phyloP scores from a whole-genome alignment of 345 rosid species.

The Eucalyptus marginata region DNA sequence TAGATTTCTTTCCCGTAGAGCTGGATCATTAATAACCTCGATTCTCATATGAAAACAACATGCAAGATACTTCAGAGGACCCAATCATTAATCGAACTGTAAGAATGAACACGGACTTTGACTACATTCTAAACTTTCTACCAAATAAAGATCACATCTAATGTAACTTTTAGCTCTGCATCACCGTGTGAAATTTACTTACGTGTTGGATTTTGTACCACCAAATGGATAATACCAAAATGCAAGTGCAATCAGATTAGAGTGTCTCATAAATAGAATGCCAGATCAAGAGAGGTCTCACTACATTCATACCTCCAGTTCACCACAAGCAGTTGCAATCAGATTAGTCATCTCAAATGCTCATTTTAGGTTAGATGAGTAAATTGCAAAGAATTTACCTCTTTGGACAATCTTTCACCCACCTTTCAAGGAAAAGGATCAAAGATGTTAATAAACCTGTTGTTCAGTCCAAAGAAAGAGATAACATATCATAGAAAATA shows the following conservation, averaged over 20 bases:
- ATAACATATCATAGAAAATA: not conserved
- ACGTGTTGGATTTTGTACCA: too few relatives aligned
- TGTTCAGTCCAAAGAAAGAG: not conserved
- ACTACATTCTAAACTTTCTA: not conserved
- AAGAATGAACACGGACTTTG: not conserved
- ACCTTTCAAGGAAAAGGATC: slow-evolving; percentile 21
- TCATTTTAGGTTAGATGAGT: too few relatives aligned
- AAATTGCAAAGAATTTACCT: slow-evolving; percentile 11
- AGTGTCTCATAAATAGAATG: too few relatives aligned
- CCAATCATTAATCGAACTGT: not conserved
- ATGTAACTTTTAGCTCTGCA: accelerated
- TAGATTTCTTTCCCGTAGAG: slow-evolving; percentile 55
- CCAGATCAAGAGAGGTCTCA: too few relatives aligned
- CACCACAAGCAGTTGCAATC: too few relatives aligned
- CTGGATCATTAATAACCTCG: slow-evolving; percentile 56
- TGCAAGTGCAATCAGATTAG: too few relatives aligned
- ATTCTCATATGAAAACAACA: not conserved
- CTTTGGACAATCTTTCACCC: slow-evolving; percentile 51
- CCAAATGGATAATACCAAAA: too few relatives aligned
- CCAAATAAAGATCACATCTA: too few relatives aligned
- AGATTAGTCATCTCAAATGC: accelerated
- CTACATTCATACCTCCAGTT: too few relatives aligned
- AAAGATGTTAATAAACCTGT: not conserved
- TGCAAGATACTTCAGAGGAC: not conserved
- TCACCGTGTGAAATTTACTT: too few relatives aligned